Conservation (phyloP, 495 filamentous ascomycete genomes). For the Jackrogersella minutella region DNA sequence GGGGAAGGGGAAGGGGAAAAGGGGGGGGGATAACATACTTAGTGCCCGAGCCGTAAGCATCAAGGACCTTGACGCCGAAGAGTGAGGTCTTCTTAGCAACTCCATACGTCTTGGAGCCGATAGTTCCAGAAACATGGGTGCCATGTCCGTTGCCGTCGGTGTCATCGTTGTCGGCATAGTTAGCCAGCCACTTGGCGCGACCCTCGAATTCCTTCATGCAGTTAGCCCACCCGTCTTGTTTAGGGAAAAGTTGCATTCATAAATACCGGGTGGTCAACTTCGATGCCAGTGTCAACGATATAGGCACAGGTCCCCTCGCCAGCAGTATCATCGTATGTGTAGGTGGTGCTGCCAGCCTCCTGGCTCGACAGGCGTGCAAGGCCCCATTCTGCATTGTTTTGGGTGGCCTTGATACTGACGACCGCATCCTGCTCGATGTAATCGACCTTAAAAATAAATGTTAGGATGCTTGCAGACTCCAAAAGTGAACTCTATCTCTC, state of each 20-base stretch:
- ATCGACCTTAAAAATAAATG: conserved; percentile 47
- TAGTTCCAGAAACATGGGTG: conserved; percentile 72
- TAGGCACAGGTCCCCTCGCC: conserved; percentile 67
- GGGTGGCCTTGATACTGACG: conserved; percentile 53
- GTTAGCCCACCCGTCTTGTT: conserved; percentile 40
- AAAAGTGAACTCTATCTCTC: not conserved
- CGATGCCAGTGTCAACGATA: conserved; percentile 68
- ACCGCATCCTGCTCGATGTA: conserved; percentile 61
- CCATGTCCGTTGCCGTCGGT: conserved; percentile 59
- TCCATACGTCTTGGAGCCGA: conserved; percentile 67
- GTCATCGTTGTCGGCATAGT: conserved; percentile 45
- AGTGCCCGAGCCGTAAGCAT: conserved; percentile 53
- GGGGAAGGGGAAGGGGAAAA: too few relatives aligned
- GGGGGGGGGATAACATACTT: conserved; percentile 12
- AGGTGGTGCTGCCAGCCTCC: conserved; percentile 51
- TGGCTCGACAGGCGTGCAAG: conserved; percentile 61
- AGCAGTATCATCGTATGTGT: conserved; percentile 64
- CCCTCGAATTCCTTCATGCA: conserved; percentile 60
- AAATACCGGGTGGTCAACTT: conserved; percentile 62
- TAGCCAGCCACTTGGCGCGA: conserved; percentile 58
- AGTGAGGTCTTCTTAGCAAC: conserved; percentile 70
- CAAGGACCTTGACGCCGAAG: conserved; percentile 73
- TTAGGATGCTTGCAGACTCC: conserved; percentile 5
- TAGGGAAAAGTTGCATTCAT: conserved; percentile 53
- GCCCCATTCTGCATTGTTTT: conserved; percentile 62